Base-by-base conservation (phyloP, 768 basidiomycete genomes). In the Scleroderma citrinum region DNA sequence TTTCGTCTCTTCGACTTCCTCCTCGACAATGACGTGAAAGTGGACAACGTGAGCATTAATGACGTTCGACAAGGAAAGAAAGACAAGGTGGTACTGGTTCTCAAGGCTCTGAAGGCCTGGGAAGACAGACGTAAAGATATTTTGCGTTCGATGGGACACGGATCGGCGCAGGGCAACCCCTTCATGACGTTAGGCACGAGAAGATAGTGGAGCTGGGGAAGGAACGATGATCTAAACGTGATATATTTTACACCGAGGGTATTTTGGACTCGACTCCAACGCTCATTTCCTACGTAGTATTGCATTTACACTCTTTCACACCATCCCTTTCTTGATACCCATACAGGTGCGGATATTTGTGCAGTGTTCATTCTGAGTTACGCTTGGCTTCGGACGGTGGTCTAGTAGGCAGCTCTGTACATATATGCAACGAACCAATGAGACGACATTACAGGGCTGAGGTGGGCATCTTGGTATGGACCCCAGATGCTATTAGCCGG, bases 21-120 rank as follows among this genome's bases (percentile, higher is more conserved):
- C 48, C 76, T 97, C 41, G 92, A 94, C 58, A 90, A 92, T 52
- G 92, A 92, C 43, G 83, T 94, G 49, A 86, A 87, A 69, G 89
- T 95, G 74, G 93, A 88, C 8, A 81, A 83, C 52, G 85, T 97
- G 29, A 92, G 88, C 58, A 94, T 96, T 69, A 95, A 95, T 62
- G 95, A 98, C 67, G 76, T 98, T 30, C 76, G 90, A 44, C 79
- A 81, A 52, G 90, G 88, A 26, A 89, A 86, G 62, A 73, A 81
- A 42, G 84, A 87, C 39, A 93, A 90, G 71, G 80, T 95, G 52
- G 57, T 85, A 4, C 85, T 92, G 64, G 70, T 98, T 30, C 63
- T 97, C 58, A 81, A 75, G 56, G 85, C 87, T 32, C 62, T 92
- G 57, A 87, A 82, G 67, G 64, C 68, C 0, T 91, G 90, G 90